Evolutionary conservation across 2,329 filamentous ascomycete genomes (phyloP).

Genomic region (Allantophomopsis lycopodina): DNA sequence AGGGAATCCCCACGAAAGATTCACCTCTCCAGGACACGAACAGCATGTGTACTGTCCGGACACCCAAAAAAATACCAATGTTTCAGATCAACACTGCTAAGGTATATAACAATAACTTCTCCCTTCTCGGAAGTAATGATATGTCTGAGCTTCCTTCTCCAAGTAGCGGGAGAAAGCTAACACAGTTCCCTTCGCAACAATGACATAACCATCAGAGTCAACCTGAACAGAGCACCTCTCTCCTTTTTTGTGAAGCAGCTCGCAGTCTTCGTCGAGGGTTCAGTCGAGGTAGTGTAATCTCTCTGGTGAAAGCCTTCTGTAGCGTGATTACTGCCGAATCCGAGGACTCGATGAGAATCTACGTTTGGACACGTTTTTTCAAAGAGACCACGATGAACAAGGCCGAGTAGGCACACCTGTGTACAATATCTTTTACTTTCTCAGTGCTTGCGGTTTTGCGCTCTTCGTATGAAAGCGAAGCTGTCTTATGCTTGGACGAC

Average conservation of each 20-base stretch:
- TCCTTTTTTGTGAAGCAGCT: constrained; percentile 14
- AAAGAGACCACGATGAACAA: constrained; percentile 6
- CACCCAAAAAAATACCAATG: neutral
- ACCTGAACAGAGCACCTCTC: constrained; percentile 24
- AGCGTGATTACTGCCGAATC: constrained; percentile 4
- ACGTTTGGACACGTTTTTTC: constrained; percentile 9
- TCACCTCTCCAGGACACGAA: constrained; percentile 10
- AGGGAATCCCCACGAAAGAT: constrained; percentile 8
- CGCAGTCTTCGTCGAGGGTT: constrained; percentile 7
- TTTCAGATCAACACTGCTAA: neutral
- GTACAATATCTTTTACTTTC: constrained; percentile 7
- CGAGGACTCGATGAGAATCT: constrained; percentile 5
- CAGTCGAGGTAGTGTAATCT: constrained; percentile 5
- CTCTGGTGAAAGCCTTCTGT: constrained; percentile 6
- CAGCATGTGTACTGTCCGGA: constrained; percentile 9
- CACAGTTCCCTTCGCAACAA: constrained; percentile 26
- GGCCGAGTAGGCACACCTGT: constrained; percentile 8
- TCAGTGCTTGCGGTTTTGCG: constrained; percentile 4
- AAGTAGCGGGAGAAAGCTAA: constrained; percentile 19
- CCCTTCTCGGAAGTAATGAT: constrained; percentile 22
- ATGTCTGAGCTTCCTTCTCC: constrained; percentile 21
- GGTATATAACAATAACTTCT: constrained; percentile 20
- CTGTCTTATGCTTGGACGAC: constrained; percentile 5
- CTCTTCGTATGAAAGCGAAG: neutral
- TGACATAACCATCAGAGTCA: constrained; percentile 29